Evolutionary conservation across 2,329 filamentous ascomycete genomes (phyloP), one percentile per base, ranked within the genome.

Genomic region (Chrysoporthe cubensis): DNA sequence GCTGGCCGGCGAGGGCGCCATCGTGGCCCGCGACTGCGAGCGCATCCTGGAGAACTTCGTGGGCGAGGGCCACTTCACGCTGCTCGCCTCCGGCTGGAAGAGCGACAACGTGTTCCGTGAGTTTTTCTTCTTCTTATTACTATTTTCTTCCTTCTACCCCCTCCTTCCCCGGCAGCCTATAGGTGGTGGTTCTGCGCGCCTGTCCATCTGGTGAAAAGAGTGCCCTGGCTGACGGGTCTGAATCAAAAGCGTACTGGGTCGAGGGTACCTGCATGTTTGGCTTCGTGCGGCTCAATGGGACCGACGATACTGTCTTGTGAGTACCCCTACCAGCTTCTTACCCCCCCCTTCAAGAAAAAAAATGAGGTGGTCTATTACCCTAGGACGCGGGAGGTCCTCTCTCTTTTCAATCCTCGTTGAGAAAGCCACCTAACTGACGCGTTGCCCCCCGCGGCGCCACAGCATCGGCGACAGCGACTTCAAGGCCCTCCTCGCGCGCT

Each of bases 181-280:
- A 2, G 26, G 26, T 26, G 26, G 26, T 26, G 26, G 26, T 7
- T 40, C 37, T 9, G 9, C 37, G 37, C 37, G 37, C 37, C 4
- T 40, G 50, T 26, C 50, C 26, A 4, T 54, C 50, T 26, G n/a
- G 2, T 26, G 26, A 26, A 26, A 26, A 26, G 44, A 26, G 21
- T 26, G 7, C 0, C 11, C 50, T 54, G 21, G 26, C 50, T 54
- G 14, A 54, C 4, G 21, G 14, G 3, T 52, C 32, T 11, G 14
- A 6, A 32, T 46, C 21, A 34, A 46, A 48, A 64, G 62, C 37
- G 6, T 64, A 64, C 37, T 56, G 5, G 16, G 14, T n/a, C 9
- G 18, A 43, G 11, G 62, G 66, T 48, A 65, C 32, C 32, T 68
- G 66, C 63, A 11, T 65, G 62, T 68, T 68, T 21, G 66, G 62